phyloP scores from a whole-genome alignment of 176 grass and related monocot species.

The Carex scoparia region DNA sequence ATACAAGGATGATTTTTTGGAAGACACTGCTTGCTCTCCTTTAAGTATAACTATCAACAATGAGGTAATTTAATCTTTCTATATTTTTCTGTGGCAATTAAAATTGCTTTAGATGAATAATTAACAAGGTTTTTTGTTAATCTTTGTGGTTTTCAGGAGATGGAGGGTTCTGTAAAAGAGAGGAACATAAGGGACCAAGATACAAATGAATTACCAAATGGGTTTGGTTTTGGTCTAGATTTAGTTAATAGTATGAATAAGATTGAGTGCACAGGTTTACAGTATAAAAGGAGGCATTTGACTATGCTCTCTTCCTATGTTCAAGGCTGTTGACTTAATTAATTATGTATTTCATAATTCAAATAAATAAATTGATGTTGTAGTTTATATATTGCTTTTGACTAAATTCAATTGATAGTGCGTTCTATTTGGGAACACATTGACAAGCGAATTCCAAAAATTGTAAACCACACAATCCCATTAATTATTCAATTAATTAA shows the following conservation, averaged over 20 bases:
- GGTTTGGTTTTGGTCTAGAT: slow-evolving; percentile 21
- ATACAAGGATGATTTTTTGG: slow-evolving; percentile 50
- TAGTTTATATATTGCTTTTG: not conserved
- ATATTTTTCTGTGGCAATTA: not conserved
- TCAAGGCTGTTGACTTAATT: slow-evolving; percentile 6
- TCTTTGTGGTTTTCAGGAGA: slow-evolving; percentile 18
- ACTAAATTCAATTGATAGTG: not conserved
- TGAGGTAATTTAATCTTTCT: slow-evolving; percentile 19
- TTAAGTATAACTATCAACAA: slow-evolving; percentile 6
- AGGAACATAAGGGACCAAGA: not conserved
- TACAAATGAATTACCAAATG: slow-evolving; percentile 9
- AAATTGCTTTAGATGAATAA: not conserved
- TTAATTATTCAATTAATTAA: too few relatives aligned
- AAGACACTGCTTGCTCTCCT: slow-evolving; percentile 69
- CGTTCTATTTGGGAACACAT: not conserved
- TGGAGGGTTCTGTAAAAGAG: not conserved
- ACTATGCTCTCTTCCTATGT: slow-evolving; percentile 3
- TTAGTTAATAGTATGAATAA: slow-evolving; percentile 16
- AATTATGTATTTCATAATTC: not conserved
- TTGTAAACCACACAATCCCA: not conserved
- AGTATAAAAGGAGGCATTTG: slow-evolving; percentile 29
- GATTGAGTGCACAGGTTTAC: slow-evolving; percentile 20
- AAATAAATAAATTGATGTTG: not conserved
- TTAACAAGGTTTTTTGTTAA: not conserved
- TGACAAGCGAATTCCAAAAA: not conserved